Evolutionary conservation across 768 basidiomycete genomes (phyloP).

Genomic region (Mycena pura): DNA sequence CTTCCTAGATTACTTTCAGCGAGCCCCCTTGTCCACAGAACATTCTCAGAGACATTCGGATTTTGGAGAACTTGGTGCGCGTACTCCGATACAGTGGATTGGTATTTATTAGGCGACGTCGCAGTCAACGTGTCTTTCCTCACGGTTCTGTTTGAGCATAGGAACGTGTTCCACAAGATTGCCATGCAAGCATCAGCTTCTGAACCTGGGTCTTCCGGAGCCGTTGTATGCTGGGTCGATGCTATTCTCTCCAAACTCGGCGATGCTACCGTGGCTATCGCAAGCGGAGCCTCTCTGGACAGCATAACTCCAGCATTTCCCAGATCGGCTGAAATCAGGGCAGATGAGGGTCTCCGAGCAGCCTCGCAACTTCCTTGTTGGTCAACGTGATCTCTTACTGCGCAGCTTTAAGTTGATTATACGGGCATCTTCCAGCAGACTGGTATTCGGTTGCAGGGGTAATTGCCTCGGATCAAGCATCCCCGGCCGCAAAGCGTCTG

Average conservation of each 20-base stretch:
- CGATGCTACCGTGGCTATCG: slow-evolving; percentile 40
- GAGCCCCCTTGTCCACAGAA: slow-evolving; percentile 2
- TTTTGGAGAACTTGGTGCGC: slow-evolving; percentile 27
- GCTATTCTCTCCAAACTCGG: slow-evolving; percentile 61
- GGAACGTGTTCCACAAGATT: slow-evolving; percentile 54
- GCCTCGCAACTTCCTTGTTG: slow-evolving; percentile 74
- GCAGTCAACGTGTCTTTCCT: slow-evolving; percentile 41
- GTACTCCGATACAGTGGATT: not conserved
- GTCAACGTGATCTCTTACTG: slow-evolving; percentile 14
- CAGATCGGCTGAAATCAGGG: slow-evolving; percentile 46
- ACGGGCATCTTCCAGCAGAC: slow-evolving; percentile 50
- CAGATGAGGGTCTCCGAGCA: slow-evolving; percentile 61
- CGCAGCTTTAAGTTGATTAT: slow-evolving; percentile 18
- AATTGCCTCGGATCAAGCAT: slow-evolving; percentile 55
- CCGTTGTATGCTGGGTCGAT: slow-evolving; percentile 72
- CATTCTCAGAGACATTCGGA: slow-evolving; percentile 1
- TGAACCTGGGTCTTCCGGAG: slow-evolving; percentile 29
- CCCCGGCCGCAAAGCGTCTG: slow-evolving; percentile 67
- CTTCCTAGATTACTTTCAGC: slow-evolving; percentile 33
- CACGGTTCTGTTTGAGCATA: slow-evolving; percentile 55
- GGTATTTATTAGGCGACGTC: not conserved
- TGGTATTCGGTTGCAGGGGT: slow-evolving; percentile 57
- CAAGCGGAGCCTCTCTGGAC: slow-evolving; percentile 29
- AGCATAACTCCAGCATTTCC: slow-evolving; percentile 13
- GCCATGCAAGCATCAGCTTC: slow-evolving; percentile 41